Evolutionary conservation across 2,329 filamentous ascomycete genomes (phyloP).

Genomic region (Fusarium metavorans): DNA sequence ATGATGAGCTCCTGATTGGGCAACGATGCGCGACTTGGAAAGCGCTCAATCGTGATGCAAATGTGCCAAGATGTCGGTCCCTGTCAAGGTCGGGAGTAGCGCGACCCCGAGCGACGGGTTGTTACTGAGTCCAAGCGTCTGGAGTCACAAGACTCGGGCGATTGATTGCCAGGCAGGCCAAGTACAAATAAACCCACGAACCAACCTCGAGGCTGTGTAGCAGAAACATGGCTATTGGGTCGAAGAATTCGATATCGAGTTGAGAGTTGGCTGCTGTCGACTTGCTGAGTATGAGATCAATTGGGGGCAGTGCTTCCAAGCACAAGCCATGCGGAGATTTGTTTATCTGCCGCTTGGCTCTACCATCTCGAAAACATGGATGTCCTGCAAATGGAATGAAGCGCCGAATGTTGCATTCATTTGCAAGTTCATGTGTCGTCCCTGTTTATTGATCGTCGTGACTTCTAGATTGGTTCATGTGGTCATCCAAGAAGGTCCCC

Average conservation of each 20-base stretch:
- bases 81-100: background rate
- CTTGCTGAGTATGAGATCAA: background rate
- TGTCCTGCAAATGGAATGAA: background rate
- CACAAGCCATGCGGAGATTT: constrained; percentile 1
- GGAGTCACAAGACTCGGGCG: background rate
- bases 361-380: background rate
- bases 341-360: background rate
- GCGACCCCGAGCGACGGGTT: background rate
- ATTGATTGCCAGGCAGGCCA: background rate
- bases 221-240: background rate
- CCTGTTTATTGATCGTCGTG: background rate
- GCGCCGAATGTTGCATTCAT: background rate
- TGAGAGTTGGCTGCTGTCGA: background rate
- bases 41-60: constrained; percentile 25
- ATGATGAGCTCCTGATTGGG: constrained; percentile 32
- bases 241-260: background rate
- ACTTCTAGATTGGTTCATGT: background rate
- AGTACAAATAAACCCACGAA: background rate
- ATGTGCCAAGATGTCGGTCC: constrained; percentile 4
- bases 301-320: constrained; percentile 12
- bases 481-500: background rate
- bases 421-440: background rate
- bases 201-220: background rate
- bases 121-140: background rate
- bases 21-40: constrained; percentile 26